Evolutionary conservation across 2,329 filamentous ascomycete genomes (phyloP), one percentile per base, ranked within the genome.

Genomic region (Pseudogymnoascus sp.): DNA sequence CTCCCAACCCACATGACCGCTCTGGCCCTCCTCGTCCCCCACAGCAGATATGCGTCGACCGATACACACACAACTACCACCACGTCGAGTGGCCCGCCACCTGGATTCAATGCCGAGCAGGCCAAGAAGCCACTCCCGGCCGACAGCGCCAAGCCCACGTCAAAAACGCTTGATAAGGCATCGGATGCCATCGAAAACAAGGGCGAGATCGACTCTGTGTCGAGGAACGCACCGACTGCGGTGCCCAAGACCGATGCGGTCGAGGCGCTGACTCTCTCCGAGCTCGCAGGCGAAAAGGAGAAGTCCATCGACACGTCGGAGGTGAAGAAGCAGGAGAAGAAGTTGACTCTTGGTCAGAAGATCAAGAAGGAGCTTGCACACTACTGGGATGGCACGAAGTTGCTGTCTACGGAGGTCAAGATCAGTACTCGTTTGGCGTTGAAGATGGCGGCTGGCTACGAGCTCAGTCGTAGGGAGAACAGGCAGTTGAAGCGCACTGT

Each of bases 361-460:
- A 87, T 99, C 73, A 99, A 96, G 83, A 93, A 96, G 76, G 95
- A 99, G 77, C 83, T 82, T 13, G 86, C 88, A 66, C 95, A 99
- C 76, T 99, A 99, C 79, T 97, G 95, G 93, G 95, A 99, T 77
- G 95, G 95, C 65, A 97, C 92, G 28, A 99, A 99, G 78, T 82
- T 99, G 71, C 81, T 99, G 69, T 93, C 88, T 21, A 90, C 91
- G 1, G 95, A 99, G 78, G 87, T 97, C 74, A 91, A 82, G 77
- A 99, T 99, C 75, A 97, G 93, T 76, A 91, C 89, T 66, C 88
- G 88, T 67, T 79, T 99, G 68, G 95, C 93, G 5, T 77, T 97
- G 75, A 97, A 97, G 81, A 99, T 99, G 95, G 92, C 93, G 13
- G 93, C 91, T 65, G 95, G 95, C 7, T 99, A 99, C 78, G 95